Conservation (phyloP, 169 alveolate species). For the Blepharisma undulans region DNA sequence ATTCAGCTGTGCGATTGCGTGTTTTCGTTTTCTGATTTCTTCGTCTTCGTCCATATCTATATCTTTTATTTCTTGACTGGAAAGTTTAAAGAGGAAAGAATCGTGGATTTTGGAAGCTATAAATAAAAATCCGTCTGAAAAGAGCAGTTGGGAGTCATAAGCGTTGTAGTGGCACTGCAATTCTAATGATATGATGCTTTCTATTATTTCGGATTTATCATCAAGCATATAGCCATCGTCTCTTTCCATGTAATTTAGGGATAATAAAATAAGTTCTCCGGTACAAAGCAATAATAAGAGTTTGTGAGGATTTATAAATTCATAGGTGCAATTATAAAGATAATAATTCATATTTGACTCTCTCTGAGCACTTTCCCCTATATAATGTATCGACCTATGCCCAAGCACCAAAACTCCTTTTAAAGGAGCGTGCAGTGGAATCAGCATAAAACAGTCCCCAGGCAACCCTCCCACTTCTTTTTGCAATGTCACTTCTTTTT, state of each 20-base stretch:
- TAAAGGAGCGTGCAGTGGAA: slow-evolving; percentile 17
- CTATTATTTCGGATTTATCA: not conserved
- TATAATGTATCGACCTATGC: not conserved
- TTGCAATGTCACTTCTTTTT: not conserved
- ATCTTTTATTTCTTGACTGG: not conserved
- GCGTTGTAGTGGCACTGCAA: slow-evolving; percentile 9
- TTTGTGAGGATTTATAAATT: not conserved
- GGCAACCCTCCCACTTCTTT: not conserved
- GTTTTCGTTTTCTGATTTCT: not conserved
- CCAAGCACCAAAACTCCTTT: slow-evolving; percentile 29
- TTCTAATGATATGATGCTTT: not conserved
- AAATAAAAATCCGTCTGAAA: not conserved
- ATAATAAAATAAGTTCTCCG: slow-evolving; percentile 7
- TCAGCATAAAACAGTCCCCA: not conserved
- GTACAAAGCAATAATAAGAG: not conserved
- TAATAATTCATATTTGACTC: not conserved
- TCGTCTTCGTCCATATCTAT: slow-evolving; percentile 2
- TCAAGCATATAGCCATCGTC: not conserved
- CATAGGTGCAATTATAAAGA: not conserved
- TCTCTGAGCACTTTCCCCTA: not conserved
- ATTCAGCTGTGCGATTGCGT: not conserved
- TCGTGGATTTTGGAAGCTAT: slow-evolving; percentile 33
- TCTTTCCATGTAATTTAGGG: slow-evolving; percentile 19
- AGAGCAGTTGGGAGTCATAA: not conserved
- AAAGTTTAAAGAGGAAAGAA: slow-evolving; percentile 2